These are phyloP conservation scores for Naumovozyma dairenensis DNA, from an alignment of 805 yeast genomes.

Conservation along the genomic window DNA sequence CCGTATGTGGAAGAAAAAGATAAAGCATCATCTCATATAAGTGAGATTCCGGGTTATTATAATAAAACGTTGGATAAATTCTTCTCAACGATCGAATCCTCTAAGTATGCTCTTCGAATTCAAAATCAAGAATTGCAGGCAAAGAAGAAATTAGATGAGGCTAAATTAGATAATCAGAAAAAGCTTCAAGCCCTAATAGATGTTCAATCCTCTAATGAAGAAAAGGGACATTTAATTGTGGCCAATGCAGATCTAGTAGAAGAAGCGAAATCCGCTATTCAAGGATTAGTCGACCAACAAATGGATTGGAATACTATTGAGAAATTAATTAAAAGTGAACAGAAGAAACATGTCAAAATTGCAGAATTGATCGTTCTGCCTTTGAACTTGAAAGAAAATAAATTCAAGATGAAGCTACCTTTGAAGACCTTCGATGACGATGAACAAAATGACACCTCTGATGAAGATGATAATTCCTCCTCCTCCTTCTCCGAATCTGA, in stretches of 20 bases:
- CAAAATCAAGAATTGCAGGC: constrained; percentile 75
- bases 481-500: constrained; percentile 15
- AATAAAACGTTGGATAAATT: constrained; percentile 75
- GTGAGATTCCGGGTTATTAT: constrained; percentile 47
- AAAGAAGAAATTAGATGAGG: constrained; percentile 60
- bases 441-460: constrained; percentile 25
- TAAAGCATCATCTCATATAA: constrained; percentile 27
- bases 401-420: constrained; percentile 48
- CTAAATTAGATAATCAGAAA: constrained; percentile 59
- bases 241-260: constrained; percentile 62
- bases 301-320: constrained; percentile 94
- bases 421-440: constrained; percentile 34
- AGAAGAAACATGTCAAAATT: constrained; percentile 49
- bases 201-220: constrained; percentile 53
- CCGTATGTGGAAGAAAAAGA: constrained; percentile 37
- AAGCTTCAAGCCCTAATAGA: constrained; percentile 57
- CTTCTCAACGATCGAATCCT: constrained; percentile 76
- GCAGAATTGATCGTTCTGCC: constrained; percentile 60
- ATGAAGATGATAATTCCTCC: constrained; percentile 20
- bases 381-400: constrained; percentile 58
- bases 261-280: constrained; percentile 58
- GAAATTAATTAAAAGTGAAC: constrained; percentile 59
- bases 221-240: constrained; percentile 66
- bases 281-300: constrained; percentile 59
- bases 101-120: constrained; percentile 61